Evolutionary conservation across 177 flowering plant genomes (phyloP), one percentile per base, ranked within the genome.

Genomic region (Vitis hybrid): DNA sequence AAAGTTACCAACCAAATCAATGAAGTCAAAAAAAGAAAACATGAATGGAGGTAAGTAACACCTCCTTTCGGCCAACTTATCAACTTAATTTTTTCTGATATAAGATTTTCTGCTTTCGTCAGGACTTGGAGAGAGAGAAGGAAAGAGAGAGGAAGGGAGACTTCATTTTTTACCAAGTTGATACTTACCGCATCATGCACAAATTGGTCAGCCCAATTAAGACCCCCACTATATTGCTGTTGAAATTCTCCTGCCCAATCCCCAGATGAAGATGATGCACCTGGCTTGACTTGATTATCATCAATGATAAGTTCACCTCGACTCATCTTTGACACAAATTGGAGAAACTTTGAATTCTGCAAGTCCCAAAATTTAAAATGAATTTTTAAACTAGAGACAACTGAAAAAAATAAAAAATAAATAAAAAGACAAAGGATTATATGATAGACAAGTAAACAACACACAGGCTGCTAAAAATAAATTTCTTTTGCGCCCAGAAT

Each of bases 241-340:
- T 87, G 85, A 80, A 86, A 95, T 79, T 95, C 99, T 68, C 87
- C 71, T 48, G 92, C 97, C 99, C 99, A 93, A 61, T 85, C 88
- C 55, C 88, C 89, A 5, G 90, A 61, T 31, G 85, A 77, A 67
- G 87, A 62, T 2, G 68, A 22, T 66, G 77, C 59, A 50, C 79
- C 81, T 57, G 90, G 82, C 77, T 90, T 91, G 55, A 95, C 79
- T 84, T 93, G 97, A 85, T 95, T 93, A 60, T 91, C 97, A 78
- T 95, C 99, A 73, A 93, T 81, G 65, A 88, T 90, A 74, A 95
- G 85, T 79, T 95, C 99, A 39, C 99, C 99, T 57, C 97, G 94
- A 72, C 98, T 93, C 99, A 95, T 95, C 81, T 95, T 95, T 63
- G 98, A 95, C 56, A 95, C 92, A 82, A 95, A 93, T 59, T 95